phyloP scores from a whole-genome alignment of 768 basidiomycete species.

The Boletus rufocinnamomeus region DNA sequence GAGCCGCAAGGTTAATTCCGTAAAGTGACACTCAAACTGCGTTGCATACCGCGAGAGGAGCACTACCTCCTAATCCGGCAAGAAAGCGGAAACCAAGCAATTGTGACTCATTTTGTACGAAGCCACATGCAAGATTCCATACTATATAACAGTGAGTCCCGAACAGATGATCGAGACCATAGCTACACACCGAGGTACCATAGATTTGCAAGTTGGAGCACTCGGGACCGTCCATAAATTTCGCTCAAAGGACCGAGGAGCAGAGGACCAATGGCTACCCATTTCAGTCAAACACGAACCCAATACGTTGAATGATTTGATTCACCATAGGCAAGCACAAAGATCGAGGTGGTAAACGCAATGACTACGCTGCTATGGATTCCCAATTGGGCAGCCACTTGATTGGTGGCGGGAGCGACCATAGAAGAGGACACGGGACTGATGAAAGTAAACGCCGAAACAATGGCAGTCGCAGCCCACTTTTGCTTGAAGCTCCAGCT shows the following conservation, averaged over 20 bases:
- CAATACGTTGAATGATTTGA: background rate
- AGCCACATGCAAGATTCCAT: conserved; percentile 67
- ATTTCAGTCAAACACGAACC: background rate
- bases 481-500: conserved; percentile 60
- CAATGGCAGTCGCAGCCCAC: conserved; percentile 65
- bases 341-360: conserved; percentile 62
- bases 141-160: conserved; percentile 32
- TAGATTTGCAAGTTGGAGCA: conserved; percentile 64
- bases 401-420: conserved; percentile 62
- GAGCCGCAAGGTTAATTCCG: background rate
- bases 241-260: conserved; percentile 66
- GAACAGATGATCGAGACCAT: background rate
- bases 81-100: conserved; percentile 70
- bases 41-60: conserved; percentile 52
- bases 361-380: conserved; percentile 50
- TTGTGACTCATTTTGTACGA: conserved; percentile 57
- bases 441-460: conserved; percentile 70
- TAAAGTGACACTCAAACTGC: background rate
- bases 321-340: conserved; percentile 61
- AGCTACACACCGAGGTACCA: conserved; percentile 56
- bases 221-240: conserved; percentile 64
- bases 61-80: conserved; percentile 71
- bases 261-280: conserved; percentile 34
- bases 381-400: conserved; percentile 54
- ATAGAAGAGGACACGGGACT: conserved; percentile 72